Conservation (phyloP, 306 rosid species). For the Quillaja saponaria region DNA sequence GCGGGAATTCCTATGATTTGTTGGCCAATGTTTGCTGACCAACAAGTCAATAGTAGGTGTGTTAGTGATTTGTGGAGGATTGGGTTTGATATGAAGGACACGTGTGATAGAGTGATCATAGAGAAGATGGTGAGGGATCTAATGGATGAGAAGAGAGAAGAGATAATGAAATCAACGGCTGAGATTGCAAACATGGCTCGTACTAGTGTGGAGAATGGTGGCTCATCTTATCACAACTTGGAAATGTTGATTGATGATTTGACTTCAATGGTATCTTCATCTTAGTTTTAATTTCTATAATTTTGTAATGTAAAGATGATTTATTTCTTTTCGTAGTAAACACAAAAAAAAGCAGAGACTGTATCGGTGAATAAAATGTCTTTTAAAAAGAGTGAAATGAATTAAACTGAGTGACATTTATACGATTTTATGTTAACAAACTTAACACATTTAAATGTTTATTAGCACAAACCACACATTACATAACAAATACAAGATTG, state of each 20-base stretch:
- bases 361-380: too few species aligned
- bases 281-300: too few species aligned
- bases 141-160: constrained; percentile 22
- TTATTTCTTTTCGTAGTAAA: too few species aligned
- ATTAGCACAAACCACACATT: too few species aligned
- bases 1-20: constrained; percentile 45
- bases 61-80: constrained; percentile 37
- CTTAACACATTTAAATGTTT: too few species aligned
- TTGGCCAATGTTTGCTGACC: constrained; percentile 28
- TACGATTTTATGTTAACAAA: too few species aligned
- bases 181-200: constrained; percentile 18
- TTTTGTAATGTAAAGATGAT: too few species aligned
- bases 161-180: constrained; percentile 16
- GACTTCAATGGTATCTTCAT: not conserved
- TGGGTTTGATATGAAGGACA: constrained; percentile 26
- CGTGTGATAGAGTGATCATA: constrained; percentile 15
- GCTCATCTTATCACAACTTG: constrained; percentile 26
- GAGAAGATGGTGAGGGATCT: constrained; percentile 31
- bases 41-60: constrained; percentile 34
- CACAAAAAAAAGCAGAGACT: too few species aligned
- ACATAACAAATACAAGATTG: too few species aligned
- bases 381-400: too few species aligned
- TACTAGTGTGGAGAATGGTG: not conserved
- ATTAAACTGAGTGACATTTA: too few species aligned
- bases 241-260: constrained; percentile 23